Evolutionary conservation across 768 basidiomycete species (phyloP), one percentile per base, ranked within the genome.

Genomic region (Goffeauzyma gilvescens): DNA sequence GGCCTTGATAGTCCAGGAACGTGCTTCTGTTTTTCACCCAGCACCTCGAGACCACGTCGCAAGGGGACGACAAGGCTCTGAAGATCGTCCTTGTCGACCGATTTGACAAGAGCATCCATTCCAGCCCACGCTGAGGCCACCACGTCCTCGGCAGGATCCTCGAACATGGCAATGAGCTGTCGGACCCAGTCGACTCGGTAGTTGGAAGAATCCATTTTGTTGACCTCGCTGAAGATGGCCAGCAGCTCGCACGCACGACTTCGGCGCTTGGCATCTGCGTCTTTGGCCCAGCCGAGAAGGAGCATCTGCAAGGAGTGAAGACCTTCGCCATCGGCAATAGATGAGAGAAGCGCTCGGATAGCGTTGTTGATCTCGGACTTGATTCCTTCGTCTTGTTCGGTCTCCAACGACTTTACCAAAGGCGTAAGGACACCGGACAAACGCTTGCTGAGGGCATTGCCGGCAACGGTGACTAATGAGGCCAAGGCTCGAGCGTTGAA

Each of bases 111-210:
- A 13, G 70, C 70, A 35, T 95, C 87, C 20, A 96, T 69, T 0
- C 86, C 78, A 24, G 68, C 67, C 75, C 78, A 81, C 3, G 89
- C 85, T 0, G 80, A 78, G 2, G 74, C 78, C 3, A 69, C 59
- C 1, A 78, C 74, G 35, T 77, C 71, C 8, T 55, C 45, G 12
- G 57, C 52, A 10, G 65, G 63, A 55, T 96, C 90, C 52, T 87
- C 87, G 37, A 93, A 69, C 2, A 80, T 64, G 0, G 83, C 73
- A 6, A 96, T 68, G 13, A 96, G 71, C 50, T 86, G 83, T 6
- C 89, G 76, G 42, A 95, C 74, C 87, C 90, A 96, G 60, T 96
- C 93, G 49, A 87, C 67, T 15, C 81, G 77, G 64, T 95, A 96
- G 18, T 86, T 62, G 0, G 81, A 76, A 0, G 75, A 71, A 57